Evolutionary conservation across 2,329 filamentous ascomycete species (phyloP), one percentile per base, ranked within the genome.

Genomic region (Coniochaeta pulveracea): DNA sequence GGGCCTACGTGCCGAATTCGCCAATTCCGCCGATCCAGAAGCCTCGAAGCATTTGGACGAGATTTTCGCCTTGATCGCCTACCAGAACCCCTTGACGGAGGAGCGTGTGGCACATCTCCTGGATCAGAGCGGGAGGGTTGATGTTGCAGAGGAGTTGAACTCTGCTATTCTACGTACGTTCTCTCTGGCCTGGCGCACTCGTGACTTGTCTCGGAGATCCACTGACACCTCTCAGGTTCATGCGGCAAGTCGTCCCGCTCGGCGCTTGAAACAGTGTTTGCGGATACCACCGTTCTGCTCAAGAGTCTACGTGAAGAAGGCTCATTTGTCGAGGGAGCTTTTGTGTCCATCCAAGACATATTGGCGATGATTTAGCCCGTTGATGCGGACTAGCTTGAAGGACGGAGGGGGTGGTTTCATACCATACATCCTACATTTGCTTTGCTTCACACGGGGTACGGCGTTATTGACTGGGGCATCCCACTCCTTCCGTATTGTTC

Each of bases 71-170:
- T 63, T 95, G 35, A 72, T 96, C 42, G 88, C 88, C 2, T 98
- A 96, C 49, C 60, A 73, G 22, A 84, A 95, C 49, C 84, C 88
- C 1, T 66, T 81, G 11, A 75, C 78, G 44, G 85, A 83, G 40
- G 67, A 71, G 31, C 73, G 80, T 38, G 71, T 95, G 37, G 78
- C 80, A 11, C 80, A 85, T 49, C 61, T 95, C 38, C 63, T 98
- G 37, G 84, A 93, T 47, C 66, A 72, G 24, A 73, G 71, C 34
- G 85, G 84, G 2, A 67, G 91, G 26, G 73, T 78, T 12, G 67
- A 75, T 12, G 85, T 96, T 25, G 88, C 88, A 7, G 91, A 98
- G 60, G 88, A 94, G 55, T 64, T 98, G 36, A 96, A 96, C 56
- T 84, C 85, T 39, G 88, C 85, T 29, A 94, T 98, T 46, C 57